Percentiles rank a stretch among this genome's conserved stretches.
phyloP scores from a whole-genome alignment of 2,329 filamentous ascomycete genomes.

The Exophiala sp. region DNA sequence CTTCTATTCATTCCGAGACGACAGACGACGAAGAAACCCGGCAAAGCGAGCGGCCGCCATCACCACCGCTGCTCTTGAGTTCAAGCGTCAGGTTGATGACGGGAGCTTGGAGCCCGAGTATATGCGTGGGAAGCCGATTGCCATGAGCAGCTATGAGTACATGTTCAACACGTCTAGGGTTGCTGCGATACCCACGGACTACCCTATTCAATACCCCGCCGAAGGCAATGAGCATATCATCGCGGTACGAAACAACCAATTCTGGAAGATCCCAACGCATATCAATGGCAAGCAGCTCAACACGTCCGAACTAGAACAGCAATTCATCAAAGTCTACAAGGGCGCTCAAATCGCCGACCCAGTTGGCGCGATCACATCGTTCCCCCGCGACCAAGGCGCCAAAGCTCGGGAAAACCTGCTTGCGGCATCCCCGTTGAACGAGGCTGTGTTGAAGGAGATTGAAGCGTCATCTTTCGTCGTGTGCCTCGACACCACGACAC shows the following conservation, averaged over 20 bases:
- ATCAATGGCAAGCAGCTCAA: slow-evolving; percentile 79
- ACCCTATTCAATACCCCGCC: slow-evolving; percentile 71
- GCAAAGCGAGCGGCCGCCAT: slow-evolving; percentile 90
- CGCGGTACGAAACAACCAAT: slow-evolving; percentile 89
- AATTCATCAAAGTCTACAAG: slow-evolving; percentile 80
- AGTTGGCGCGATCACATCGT: slow-evolving; percentile 77
- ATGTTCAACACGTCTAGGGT: slow-evolving; percentile 97
- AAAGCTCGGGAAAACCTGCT: slow-evolving; percentile 73
- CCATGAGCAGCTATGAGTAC: slow-evolving; percentile 97
- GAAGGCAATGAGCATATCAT: slow-evolving; percentile 79
- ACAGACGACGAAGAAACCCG: slow-evolving; percentile 78
- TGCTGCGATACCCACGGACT: slow-evolving; percentile 72
- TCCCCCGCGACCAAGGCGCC: slow-evolving; percentile 91
- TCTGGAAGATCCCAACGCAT: slow-evolving; percentile 86
- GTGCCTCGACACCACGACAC: slow-evolving; percentile 85
- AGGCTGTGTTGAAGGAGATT: slow-evolving; percentile 68
- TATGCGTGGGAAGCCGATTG: slow-evolving; percentile 95
- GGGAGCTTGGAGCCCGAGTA: slow-evolving; percentile 90
- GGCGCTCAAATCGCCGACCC: slow-evolving; percentile 65
- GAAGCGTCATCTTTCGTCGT: slow-evolving; percentile 86
- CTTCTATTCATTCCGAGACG: slow-evolving; percentile 97
- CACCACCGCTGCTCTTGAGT: slow-evolving; percentile 76
- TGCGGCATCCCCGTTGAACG: slow-evolving; percentile 71
- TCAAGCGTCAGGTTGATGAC: slow-evolving; percentile 84
- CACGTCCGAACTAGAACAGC: slow-evolving; percentile 79